Base-by-base conservation (phyloP, 2,329 filamentous ascomycete genomes). In the Elsinoe arachidis region DNA sequence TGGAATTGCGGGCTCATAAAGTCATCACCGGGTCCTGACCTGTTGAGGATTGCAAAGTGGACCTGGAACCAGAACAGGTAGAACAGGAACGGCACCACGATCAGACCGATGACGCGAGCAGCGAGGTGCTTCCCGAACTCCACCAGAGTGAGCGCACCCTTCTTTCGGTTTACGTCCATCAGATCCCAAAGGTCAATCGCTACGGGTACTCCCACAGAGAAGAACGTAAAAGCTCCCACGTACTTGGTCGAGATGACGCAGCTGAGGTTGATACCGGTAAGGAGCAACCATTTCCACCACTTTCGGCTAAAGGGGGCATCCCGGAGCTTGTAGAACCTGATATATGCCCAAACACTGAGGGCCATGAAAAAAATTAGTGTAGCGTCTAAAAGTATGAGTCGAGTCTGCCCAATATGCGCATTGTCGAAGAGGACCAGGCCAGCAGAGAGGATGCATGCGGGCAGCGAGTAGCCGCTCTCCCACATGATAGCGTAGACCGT, bases 41-140 rank as follows among this genome's bases (percentile, higher is more conserved):
- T 82, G 63, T 77, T 86, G 61, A 99, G 80, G 66, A 99, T 89
- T 44, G 89, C 80, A 72, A 99, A 99, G 76, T 99, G 93, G 30
- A 99, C 91, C 79, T 99, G 93, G 85, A 99, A 99, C 93, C 93
- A 99, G 80, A 99, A 97, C 47, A 99, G 82, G 74, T 99, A 99
- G 74, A 99, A 95, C 68, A 97, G 79, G 79, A 99, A 96, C 12
- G 93, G 93, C 64, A 97, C 82, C 63, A 96, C 71, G 65, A 97
- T 89, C 57, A 99, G 78, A 12, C 88, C 91, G 62, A 95, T 77
- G n/a, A 85, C 82, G 55, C 93, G 88, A 61, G 93, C 93, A 38
- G 77, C 81, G 70, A 99, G 95, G 74, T 99, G 93, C 76, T 95
- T 92, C 63, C 79, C 82, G 70, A 96, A 97, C 41, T 88, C 80